Conservation (phyloP, 495 filamentous ascomycete species). For the Penicillium canariense region DNA sequence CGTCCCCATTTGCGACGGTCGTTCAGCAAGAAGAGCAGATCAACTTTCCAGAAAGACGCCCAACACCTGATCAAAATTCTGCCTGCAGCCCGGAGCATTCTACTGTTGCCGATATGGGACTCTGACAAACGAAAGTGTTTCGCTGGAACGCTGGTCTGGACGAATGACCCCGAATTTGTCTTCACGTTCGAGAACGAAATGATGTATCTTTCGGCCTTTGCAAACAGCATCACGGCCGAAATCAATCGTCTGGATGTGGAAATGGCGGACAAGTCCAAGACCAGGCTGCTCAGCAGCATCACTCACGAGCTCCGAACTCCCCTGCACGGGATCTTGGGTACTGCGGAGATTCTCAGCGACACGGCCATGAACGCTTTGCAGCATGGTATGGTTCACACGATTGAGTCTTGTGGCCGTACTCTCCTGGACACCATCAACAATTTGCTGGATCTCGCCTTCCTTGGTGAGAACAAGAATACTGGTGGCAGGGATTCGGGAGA, state of each 20-base stretch:
- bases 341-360: conserved; percentile 59
- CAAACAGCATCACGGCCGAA: conserved; percentile 61
- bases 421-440: conserved; percentile 70
- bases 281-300: conserved; percentile 66
- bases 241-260: conserved; percentile 52
- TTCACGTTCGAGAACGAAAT: conserved; percentile 45
- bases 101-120: conserved; percentile 57
- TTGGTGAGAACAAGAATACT: background rate
- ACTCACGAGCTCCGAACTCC: conserved; percentile 69
- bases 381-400: conserved; percentile 58
- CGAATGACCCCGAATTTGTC: conserved; percentile 35
- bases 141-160: conserved; percentile 59
- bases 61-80: conserved; percentile 22
- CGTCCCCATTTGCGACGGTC: conserved; percentile 35
- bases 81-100: conserved; percentile 21
- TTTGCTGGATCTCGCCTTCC: conserved; percentile 51
- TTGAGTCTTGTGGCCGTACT: conserved; percentile 64
- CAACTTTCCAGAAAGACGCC: conserved; percentile 19
- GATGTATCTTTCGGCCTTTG: conserved; percentile 52
- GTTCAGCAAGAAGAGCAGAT: conserved; percentile 17
- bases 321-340: conserved; percentile 63
- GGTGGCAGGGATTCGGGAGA: too few relatives aligned
- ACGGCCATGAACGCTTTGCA: conserved; percentile 54
- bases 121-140: conserved; percentile 58
- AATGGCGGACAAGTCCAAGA: conserved; percentile 53